Evolutionary conservation across 2,329 filamentous ascomycete genomes (phyloP), one percentile per base, ranked within the genome.

Genomic region (Botryotinia narcissicola): DNA sequence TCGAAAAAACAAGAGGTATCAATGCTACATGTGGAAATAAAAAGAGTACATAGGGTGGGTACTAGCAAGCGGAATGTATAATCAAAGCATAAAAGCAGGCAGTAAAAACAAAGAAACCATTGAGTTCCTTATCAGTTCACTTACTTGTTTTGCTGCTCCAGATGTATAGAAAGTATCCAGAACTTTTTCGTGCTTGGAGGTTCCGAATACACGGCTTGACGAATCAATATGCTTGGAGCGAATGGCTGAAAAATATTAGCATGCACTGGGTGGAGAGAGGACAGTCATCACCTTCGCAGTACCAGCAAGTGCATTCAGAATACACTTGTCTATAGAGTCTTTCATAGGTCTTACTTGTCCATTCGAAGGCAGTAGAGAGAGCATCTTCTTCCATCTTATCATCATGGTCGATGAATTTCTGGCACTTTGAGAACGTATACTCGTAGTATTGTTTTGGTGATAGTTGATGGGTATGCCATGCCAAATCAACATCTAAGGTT

Each of bases 301-400:
- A 94, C 92, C 92, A 95, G 81, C 93, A 95, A 0, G 89, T 92
- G 78, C 93, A 95, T 81, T 92, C 91, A 1, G 88, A 91, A 80
- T 95, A 97, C 7, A 93, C 87, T 69, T 91, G 87, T 25, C 84
- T 82, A 76, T 88, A 94, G 22, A 83, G 81, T 42, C 88, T 87
- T 77, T 93, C 88, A 80, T 95, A 97, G 1, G 81, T 83, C 77
- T 90, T 91, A 78, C 87, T 89, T 0, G 93, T 97, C 87, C 89
- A 93, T 79, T 90, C 89, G 78, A 96, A 96, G 8, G 86, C 85
- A 1, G 85, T 84, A 62, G 88, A 88, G 10, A 97, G 86, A 67
- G 85, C 86, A 22, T 83, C 84, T 78, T 94, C 91, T 67, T 91
- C 89, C 35, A 97, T 89, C 82, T 95, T 95, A 84, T 97, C 94